Percentiles rank a stretch among this genome's conserved stretches.
Conservation (phyloP, 306 rosid genomes). For the Gastrolobium villosum region DNA sequence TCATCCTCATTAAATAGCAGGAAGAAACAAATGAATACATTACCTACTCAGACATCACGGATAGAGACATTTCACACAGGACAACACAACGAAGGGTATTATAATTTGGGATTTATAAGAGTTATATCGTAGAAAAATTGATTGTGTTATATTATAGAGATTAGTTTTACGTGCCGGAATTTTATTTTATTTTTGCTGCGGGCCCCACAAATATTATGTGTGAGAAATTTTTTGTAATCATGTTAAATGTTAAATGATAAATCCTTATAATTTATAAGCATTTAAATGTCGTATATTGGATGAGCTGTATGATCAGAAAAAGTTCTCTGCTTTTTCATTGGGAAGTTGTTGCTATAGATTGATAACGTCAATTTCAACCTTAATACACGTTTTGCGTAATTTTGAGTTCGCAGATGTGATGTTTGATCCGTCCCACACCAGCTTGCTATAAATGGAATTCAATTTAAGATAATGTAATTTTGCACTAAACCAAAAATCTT, state of each 20-base stretch:
- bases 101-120: too few species aligned
- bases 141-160: too few species aligned
- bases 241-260: too few species aligned
- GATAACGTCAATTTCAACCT: background rate
- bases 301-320: conserved; percentile 28
- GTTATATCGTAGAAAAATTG: too few species aligned
- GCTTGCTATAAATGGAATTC: background rate
- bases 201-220: too few species aligned
- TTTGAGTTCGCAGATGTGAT: background rate
- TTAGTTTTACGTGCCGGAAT: too few species aligned
- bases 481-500: background rate
- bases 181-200: too few species aligned
- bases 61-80: conserved; percentile 32
- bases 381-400: background rate
- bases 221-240: too few species aligned
- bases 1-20: conserved; percentile 49
- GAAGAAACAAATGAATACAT: conserved; percentile 22
- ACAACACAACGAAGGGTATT: background rate
- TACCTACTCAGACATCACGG: conserved; percentile 37
- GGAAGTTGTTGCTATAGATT: conserved; percentile 8
- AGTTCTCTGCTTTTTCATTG: background rate
- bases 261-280: conserved; percentile 1
- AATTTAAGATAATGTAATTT: background rate
- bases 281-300: conserved; percentile 11
- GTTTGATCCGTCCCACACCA: background rate